A percentile compares a stretch with the other conserved stretches of the same genome.
phyloP scores from a whole-genome alignment of 805 yeast genomes.

The Cyberlindnera euphorbiiphila region DNA sequence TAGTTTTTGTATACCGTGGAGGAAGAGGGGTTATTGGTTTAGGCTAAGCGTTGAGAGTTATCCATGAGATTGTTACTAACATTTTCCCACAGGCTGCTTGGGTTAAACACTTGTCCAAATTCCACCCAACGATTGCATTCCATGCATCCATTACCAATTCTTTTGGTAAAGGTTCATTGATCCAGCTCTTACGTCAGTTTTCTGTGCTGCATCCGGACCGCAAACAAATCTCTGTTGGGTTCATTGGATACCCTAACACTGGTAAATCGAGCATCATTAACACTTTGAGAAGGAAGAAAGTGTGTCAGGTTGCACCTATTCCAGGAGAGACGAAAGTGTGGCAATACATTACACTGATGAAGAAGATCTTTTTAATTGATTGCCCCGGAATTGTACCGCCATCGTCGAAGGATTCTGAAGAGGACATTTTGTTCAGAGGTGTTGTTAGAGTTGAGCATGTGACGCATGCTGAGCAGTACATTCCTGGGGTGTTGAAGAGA shows the following conservation, averaged over 20 bases:
- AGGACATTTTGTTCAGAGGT: constrained; percentile 92
- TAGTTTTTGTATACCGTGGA: constrained; percentile 13
- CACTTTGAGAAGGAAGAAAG: constrained; percentile 91
- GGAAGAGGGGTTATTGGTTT: too few relatives aligned
- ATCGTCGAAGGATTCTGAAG: constrained; percentile 78
- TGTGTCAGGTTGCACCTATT: constrained; percentile 94
- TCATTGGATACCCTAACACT: constrained; percentile 97
- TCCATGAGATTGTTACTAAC: too few relatives aligned
- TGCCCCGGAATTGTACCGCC: constrained; percentile 99
- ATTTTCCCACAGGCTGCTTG: constrained; percentile 80
- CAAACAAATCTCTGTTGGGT: constrained; percentile 94
- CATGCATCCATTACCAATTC: constrained; percentile 97
- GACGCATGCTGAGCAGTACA: constrained; percentile 90
- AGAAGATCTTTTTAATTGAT: constrained; percentile 89
- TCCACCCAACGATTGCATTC: constrained; percentile 92
- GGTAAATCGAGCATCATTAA: constrained; percentile 96
- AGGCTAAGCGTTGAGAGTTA: too few relatives aligned
- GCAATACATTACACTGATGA: constrained; percentile 98
- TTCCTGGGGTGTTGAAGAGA: constrained; percentile 78
- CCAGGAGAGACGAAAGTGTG: constrained; percentile 99
- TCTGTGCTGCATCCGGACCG: constrained; percentile 87
- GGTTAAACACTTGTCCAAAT: constrained; percentile 92
- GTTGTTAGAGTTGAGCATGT: constrained; percentile 99
- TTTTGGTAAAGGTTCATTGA: constrained; percentile 94
- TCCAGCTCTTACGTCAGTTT: constrained; percentile 90